phyloP scores from a whole-genome alignment of 2,329 filamentous ascomycete genomes.

The Colletotrichum lentis region DNA sequence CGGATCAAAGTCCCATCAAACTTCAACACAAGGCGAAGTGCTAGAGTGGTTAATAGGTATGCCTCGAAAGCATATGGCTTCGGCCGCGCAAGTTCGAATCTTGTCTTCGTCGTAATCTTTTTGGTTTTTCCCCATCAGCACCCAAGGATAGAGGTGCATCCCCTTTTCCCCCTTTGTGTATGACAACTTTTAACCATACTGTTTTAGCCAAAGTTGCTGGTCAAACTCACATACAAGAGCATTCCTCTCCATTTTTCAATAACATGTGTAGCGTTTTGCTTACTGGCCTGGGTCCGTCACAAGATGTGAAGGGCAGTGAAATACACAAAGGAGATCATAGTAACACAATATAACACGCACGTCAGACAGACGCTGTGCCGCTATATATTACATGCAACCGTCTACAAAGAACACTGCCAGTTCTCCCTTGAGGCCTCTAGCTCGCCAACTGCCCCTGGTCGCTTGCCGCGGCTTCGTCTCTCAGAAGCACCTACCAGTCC shows the following conservation, averaged over 20 bases:
- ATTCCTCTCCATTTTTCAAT: no score
- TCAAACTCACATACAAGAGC: no score
- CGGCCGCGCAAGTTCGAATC: slow-evolving; percentile 19
- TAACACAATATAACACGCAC: slow-evolving; percentile 31
- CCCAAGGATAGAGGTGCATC: no score
- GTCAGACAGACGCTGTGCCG: slow-evolving; percentile 10
- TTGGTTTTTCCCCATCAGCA: neutral
- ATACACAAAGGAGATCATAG: slow-evolving; percentile 36
- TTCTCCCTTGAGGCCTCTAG: neutral
- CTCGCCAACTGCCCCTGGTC: neutral
- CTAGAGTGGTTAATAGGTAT: slow-evolving; percentile 11
- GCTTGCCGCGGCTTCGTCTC: slow-evolving; percentile 13
- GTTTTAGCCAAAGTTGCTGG: no score
- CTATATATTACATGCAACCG: slow-evolving; percentile 22
- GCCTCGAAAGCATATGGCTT: slow-evolving; percentile 19
- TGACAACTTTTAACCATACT: no score
- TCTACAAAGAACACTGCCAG: slow-evolving; percentile 1
- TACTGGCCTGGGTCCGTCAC: no score
- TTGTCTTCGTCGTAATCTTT: slow-evolving; percentile 10
- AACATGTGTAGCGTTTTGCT: no score
- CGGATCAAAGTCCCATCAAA: neutral
- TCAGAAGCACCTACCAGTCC: slow-evolving; percentile 20
- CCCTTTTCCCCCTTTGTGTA: no score
- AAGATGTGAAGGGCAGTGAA: neutral
- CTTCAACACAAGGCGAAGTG: slow-evolving; percentile 1